Evolutionary conservation across 2,329 filamentous ascomycete species (phyloP).

Genomic region (Fusarium chuoi): DNA sequence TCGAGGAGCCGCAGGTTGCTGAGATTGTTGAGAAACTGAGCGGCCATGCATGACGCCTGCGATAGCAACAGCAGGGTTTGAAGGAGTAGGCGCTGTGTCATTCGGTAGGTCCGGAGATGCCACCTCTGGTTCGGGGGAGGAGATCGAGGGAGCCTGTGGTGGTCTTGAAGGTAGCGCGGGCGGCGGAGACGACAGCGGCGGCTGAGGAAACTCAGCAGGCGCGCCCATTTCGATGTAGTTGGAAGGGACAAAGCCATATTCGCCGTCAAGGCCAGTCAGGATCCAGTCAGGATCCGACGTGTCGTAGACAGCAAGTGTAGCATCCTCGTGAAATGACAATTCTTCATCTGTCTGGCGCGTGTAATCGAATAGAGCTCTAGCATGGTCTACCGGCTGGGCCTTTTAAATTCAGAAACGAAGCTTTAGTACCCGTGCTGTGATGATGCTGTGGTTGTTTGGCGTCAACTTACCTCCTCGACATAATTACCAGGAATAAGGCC

Average conservation of each 20-base stretch:
- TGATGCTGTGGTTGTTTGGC: not conserved
- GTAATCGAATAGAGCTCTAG: constrained; percentile 98
- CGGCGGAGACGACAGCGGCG: constrained; percentile 49
- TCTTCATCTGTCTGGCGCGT: constrained; percentile 97
- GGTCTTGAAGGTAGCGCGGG: constrained; percentile 59
- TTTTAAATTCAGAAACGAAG: constrained; percentile 1
- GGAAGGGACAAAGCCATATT: constrained; percentile 93
- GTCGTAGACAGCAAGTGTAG: constrained; percentile 85
- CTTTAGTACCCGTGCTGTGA: constrained; percentile 1
- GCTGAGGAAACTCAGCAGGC: constrained; percentile 54
- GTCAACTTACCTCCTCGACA: constrained; percentile 78
- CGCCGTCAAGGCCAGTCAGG: constrained; percentile 82
- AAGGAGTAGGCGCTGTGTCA: constrained; percentile 38
- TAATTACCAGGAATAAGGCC: constrained; percentile 96
- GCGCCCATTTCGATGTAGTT: constrained; percentile 89
- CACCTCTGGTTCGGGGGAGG: constrained; percentile 29
- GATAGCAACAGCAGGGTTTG: constrained; percentile 64
- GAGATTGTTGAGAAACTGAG: constrained; percentile 48
- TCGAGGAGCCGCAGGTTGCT: constrained; percentile 36
- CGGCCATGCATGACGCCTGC: constrained; percentile 66
- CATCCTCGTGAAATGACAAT: constrained; percentile 92
- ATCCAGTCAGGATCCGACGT: constrained; percentile 96
- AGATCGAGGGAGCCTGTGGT: constrained; percentile 43
- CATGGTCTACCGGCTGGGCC: constrained; percentile 74
- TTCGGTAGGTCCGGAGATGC: constrained; percentile 48